Base-by-base conservation (phyloP, 345 rosid genomes). In the Excoecaria agallocha region DNA sequence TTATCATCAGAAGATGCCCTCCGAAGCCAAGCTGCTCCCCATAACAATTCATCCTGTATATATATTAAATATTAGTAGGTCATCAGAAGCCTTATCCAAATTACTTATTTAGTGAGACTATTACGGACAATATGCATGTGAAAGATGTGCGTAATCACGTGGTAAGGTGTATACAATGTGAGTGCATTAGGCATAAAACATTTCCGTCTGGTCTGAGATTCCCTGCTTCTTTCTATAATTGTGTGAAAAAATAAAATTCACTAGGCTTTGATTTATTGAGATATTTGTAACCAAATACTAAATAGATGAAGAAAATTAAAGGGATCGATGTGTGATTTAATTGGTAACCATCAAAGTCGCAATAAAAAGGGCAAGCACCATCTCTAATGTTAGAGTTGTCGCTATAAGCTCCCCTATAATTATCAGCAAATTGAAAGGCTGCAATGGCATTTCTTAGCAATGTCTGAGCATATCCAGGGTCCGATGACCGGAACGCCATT, bases 1-100 rank as follows among this genome's bases (percentile, higher is more conserved):
- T 79, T 51, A 39, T 87, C 86, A 67, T 85, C 89, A 49, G 81
- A 78, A 43, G 99, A 85, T 37, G 99, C 94, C 76, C 89, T 88
- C 63, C 96, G 81, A 35, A 95, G 80, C 99, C 99, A 95, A 10
- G 97, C 93, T 70, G 99, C 98, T 81, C 92, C 98, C 99, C 99
- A 95, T 5, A 95, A 82, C 89, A 95, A 81, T 85, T 95, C 98
- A 77, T 95, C 99, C 99, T 95, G 45, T 8, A 22, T 15, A 13
- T 35, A 22, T 38, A 67, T 2, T 2, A 30, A 30, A 2, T 2
- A 30, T 30, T 30, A 1, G 30, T 30, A 30, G 30, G 30, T 30
- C 2, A 30, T 30, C 30, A 30, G 30, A 30, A 41, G 7, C 60
- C 12, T 30, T 46, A 30, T 17, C 46, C 51, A 66, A 15, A 41